Conservation (phyloP, 768 basidiomycete genomes). For the Dictyophora rubrovolvata region DNA sequence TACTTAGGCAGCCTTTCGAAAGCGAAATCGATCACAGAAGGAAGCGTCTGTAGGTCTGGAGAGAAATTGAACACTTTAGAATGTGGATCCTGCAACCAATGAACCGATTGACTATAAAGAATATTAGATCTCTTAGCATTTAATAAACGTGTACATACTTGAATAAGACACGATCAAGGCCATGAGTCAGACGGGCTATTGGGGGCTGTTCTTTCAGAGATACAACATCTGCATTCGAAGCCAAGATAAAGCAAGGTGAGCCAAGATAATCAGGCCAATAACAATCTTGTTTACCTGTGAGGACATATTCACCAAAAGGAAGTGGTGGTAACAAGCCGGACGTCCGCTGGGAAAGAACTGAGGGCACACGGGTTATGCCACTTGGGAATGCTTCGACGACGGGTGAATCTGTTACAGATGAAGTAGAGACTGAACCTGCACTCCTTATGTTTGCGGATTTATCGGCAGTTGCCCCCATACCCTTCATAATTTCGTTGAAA, state of each 20-base stretch:
- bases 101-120: conserved; percentile 64
- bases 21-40: conserved; percentile 72
- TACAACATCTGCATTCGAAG: conserved; percentile 31
- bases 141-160: conserved; percentile 39
- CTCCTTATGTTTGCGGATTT: too few species aligned
- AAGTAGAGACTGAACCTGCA: too few species aligned
- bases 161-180: conserved; percentile 63
- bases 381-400: too few species aligned
- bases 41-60: conserved; percentile 60
- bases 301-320: not conserved
- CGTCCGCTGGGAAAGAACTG: not conserved
- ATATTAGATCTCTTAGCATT: not conserved
- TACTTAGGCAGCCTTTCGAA: conserved; percentile 71
- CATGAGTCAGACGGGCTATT: conserved; percentile 54
- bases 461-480: too few species aligned
- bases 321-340: not conserved
- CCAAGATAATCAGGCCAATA: not conserved
- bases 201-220: conserved; percentile 37
- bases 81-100: conserved; percentile 80
- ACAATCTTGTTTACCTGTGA: not conserved
- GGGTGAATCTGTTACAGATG: too few species aligned
- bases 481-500: too few species aligned
- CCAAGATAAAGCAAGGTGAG: too few species aligned
- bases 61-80: conserved; percentile 82
- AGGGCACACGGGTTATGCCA: too few species aligned